phyloP scores from a whole-genome alignment of 495 filamentous ascomycete genomes.

The Rusavskia elegans region DNA sequence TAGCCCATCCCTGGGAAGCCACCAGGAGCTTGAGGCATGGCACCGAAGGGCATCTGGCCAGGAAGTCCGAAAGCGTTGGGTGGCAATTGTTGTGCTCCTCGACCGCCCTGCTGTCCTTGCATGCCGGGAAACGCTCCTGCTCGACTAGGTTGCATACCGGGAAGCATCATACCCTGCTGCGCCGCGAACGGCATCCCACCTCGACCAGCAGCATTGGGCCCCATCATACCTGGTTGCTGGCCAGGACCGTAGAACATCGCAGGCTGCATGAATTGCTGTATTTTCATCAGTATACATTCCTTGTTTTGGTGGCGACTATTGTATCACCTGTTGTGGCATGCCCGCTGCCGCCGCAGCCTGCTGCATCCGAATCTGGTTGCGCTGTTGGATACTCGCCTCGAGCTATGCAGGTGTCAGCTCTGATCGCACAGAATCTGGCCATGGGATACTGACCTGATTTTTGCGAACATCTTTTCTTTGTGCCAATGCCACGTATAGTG shows the following conservation, averaged over 20 bases:
- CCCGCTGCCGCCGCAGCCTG: constrained; percentile 87
- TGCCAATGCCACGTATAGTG: constrained; percentile 91
- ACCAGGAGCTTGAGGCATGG: constrained; percentile 50
- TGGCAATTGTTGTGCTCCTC: constrained; percentile 65
- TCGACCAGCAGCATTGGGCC: constrained; percentile 49
- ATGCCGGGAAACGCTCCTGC: constrained; percentile 54
- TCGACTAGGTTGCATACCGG: constrained; percentile 63
- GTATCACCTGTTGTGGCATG: constrained; percentile 62
- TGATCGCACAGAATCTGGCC: neutral
- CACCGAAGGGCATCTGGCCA: constrained; percentile 59
- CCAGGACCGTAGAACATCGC: constrained; percentile 79
- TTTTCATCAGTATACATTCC: constrained; percentile 1
- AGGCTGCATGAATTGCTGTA: constrained; percentile 49
- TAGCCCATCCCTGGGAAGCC: constrained; percentile 39
- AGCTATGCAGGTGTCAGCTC: constrained; percentile 29
- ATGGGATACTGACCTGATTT: constrained; percentile 43
- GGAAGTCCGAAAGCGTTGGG: constrained; percentile 62
- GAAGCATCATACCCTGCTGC: constrained; percentile 66
- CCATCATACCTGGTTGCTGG: constrained; percentile 69
- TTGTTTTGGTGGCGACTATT: neutral
- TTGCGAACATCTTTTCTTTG: constrained; percentile 99
- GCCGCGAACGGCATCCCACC: constrained; percentile 73
- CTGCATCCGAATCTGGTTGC: constrained; percentile 95
- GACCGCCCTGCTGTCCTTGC: constrained; percentile 66
- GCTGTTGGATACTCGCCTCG: constrained; percentile 96